Evolutionary conservation across 164 flowering plant genomes (phyloP).

Genomic region (Aristolochia fimbriata): DNA sequence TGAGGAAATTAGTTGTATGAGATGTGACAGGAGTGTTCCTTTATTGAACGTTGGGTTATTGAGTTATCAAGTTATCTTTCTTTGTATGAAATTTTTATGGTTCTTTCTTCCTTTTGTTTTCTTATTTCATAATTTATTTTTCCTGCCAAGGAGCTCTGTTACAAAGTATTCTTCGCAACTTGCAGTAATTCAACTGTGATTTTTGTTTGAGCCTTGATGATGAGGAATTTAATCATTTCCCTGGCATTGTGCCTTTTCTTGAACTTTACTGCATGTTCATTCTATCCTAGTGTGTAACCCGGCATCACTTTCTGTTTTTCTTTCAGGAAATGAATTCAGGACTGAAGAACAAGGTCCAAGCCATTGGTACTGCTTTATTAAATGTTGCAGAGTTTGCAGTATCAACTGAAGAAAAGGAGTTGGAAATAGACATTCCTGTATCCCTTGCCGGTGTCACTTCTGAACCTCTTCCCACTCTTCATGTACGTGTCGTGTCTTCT

Average conservation of each 20-base stretch:
- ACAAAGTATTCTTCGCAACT: too few relatives aligned
- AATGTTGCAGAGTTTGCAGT: slow-evolving; percentile 79
- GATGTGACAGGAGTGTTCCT: background rate
- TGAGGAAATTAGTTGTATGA: too few relatives aligned
- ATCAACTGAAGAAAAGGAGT: slow-evolving; percentile 39
- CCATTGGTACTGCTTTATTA: slow-evolving; percentile 57
- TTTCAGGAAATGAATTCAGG: slow-evolving; percentile 54
- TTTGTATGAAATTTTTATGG: background rate
- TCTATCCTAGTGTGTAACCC: background rate
- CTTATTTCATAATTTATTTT: background rate
- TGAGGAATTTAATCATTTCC: too few relatives aligned
- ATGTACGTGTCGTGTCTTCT: slow-evolving; percentile 47
- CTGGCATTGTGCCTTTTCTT: too few relatives aligned
- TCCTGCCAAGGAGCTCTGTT: too few relatives aligned
- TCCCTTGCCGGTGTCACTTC: slow-evolving; percentile 19
- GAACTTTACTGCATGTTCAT: too few relatives aligned
- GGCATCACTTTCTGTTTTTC: background rate
- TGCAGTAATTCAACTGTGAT: too few relatives aligned
- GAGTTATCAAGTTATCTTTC: background rate
- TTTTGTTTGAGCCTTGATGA: too few relatives aligned
- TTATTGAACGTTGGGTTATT: background rate
- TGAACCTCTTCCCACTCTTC: slow-evolving; percentile 46
- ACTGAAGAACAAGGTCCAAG: slow-evolving; percentile 44
- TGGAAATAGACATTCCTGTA: slow-evolving; percentile 57
- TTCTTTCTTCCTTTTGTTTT: background rate